phyloP scores from a whole-genome alignment of 441 rosid genomes.

The Pelargonium citronellum region DNA sequence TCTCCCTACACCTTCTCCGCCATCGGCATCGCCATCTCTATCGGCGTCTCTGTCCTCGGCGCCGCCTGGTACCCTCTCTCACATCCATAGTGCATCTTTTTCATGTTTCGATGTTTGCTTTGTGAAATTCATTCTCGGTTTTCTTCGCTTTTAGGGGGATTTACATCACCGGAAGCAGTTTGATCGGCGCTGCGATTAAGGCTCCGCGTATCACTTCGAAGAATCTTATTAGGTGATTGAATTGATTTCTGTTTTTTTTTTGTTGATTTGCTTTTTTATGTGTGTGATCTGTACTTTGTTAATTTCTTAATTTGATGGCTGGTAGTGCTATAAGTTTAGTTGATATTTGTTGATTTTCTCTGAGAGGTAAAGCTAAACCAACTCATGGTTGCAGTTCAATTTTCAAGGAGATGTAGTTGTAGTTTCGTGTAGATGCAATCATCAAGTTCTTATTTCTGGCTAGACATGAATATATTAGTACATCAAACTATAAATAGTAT shows the following conservation, averaged over 20 bases:
- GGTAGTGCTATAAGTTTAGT: background rate
- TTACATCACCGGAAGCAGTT: slow-evolving; percentile 91
- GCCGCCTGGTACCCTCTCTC: slow-evolving; percentile 74
- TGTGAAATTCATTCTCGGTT: background rate
- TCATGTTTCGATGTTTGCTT: slow-evolving; percentile 5
- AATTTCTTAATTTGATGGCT: background rate
- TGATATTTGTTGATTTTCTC: background rate
- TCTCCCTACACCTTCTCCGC: slow-evolving; percentile 96
- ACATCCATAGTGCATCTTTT: background rate
- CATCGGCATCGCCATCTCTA: slow-evolving; percentile 82
- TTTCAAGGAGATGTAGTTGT: background rate
- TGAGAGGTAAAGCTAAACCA: no score
- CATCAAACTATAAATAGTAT: background rate
- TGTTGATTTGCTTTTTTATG: background rate
- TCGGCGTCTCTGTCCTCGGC: slow-evolving; percentile 97
- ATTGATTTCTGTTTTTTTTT: background rate
- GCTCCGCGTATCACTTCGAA: slow-evolving; percentile 98
- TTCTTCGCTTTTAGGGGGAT: slow-evolving; percentile 56
- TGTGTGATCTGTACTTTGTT: background rate
- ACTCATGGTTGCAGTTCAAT: no score
- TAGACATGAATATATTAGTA: background rate
- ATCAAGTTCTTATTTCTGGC: background rate
- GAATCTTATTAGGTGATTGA: slow-evolving; percentile 75
- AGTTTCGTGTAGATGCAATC: background rate
- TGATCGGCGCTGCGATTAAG: slow-evolving; percentile 94